Evolutionary conservation across 148 eudicot genomes (phyloP).

Genomic region (Vaccinium myrtillus): DNA sequence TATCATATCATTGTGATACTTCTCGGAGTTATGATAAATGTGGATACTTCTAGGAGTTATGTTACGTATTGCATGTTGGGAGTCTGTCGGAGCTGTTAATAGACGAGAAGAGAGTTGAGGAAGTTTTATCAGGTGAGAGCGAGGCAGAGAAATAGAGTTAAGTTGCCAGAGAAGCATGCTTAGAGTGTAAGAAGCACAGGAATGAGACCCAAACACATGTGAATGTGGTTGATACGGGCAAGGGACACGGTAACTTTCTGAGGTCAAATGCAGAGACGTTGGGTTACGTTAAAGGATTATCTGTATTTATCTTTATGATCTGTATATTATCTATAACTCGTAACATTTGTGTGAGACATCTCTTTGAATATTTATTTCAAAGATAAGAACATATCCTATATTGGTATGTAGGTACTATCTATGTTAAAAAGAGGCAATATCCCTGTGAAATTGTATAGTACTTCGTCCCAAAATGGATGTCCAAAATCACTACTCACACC

Average conservation of each 20-base stretch:
- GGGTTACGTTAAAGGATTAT: neutral
- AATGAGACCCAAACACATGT: neutral
- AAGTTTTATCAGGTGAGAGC: no score
- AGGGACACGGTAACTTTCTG: neutral
- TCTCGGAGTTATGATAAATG: neutral
- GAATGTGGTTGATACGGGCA: neutral
- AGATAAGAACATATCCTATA: neutral
- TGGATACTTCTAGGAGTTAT: neutral
- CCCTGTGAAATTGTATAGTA: neutral
- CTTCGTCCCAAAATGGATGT: no score
- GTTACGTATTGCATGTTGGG: neutral
- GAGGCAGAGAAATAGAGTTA: no score
- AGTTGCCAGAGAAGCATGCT: neutral
- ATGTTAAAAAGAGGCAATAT: neutral
- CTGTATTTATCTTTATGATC: neutral
- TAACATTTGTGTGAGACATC: neutral
- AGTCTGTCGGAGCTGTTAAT: neutral
- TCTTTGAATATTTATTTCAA: neutral
- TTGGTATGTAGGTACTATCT: neutral
- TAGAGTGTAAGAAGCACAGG: neutral
- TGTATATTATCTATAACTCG: no score
- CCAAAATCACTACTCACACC: no score
- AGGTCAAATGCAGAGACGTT: neutral
- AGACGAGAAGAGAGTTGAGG: neutral
- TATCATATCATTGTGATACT: neutral